A percentile compares a stretch with the other conserved stretches of the same genome.
These are phyloP conservation scores for Magnaporthiopsis incrustans DNA, from an alignment of 2,329 filamentous ascomycete genomes.

Conservation along the genomic window DNA sequence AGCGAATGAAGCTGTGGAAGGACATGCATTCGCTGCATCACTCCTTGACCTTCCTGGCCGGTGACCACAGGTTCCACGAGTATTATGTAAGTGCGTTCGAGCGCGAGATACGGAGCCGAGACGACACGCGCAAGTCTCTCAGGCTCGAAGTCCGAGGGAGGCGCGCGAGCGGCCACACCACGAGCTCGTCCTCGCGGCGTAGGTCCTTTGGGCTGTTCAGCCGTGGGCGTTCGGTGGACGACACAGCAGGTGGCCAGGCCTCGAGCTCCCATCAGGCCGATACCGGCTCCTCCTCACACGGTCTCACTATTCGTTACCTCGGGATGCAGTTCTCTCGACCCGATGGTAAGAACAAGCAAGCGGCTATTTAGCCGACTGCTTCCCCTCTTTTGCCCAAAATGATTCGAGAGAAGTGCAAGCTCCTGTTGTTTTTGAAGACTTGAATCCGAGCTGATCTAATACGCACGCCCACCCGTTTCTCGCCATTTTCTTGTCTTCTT, in stretches of 20 bases:
- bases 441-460: not conserved
- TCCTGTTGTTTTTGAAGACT: not conserved
- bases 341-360: constrained; percentile 28
- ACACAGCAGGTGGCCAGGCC: constrained; percentile 65
- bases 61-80: constrained; percentile 39
- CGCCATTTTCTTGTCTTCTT: not conserved
- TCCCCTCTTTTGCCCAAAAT: not conserved
- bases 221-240: constrained; percentile 32
- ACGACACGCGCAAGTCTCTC: constrained; percentile 37
- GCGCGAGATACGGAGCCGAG: constrained; percentile 34
- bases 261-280: constrained; percentile 12
- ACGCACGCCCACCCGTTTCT: not conserved
- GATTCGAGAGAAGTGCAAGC: too few relatives aligned
- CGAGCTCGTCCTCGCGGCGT: constrained; percentile 22
- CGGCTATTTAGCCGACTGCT: not conserved
- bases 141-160: constrained; percentile 30
- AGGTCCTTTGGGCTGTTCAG: constrained; percentile 36
- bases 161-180: constrained; percentile 32
- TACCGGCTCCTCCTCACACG: constrained; percentile 14
- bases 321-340: constrained; percentile 41
- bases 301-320: constrained; percentile 38
- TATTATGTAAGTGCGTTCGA: constrained; percentile 41
- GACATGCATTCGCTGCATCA: constrained; percentile 40
- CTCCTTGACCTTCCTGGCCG: constrained; percentile 39
- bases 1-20: constrained; percentile 44